phyloP scores from a whole-genome alignment of 306 rosid genomes.

The Prunus armeniaca region DNA sequence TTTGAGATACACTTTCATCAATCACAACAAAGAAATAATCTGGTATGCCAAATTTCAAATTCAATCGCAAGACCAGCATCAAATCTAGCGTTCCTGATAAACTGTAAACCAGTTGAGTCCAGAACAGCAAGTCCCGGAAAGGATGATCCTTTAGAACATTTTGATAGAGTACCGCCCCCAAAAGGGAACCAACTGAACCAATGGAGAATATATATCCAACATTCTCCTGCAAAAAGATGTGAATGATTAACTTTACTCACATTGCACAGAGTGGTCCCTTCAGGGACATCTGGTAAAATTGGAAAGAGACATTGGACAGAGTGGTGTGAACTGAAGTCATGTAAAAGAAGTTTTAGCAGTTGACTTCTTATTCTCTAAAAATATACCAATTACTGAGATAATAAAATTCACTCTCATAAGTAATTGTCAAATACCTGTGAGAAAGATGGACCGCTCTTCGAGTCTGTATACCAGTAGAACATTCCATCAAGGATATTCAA shows the following conservation, averaged over 20 bases:
- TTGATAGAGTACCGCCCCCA: conserved; percentile 89
- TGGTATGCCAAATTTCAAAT: conserved; percentile 64
- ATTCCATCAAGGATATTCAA: conserved; percentile 79
- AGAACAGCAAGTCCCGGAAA: conserved; percentile 82
- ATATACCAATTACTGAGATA: background rate
- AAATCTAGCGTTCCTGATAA: conserved; percentile 86
- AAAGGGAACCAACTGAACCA: conserved; percentile 77
- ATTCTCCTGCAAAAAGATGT: conserved; percentile 60
- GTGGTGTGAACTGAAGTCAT: background rate
- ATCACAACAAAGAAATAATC: conserved; percentile 81
- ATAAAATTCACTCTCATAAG: background rate
- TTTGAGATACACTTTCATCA: conserved; percentile 76
- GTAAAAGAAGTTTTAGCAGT: background rate
- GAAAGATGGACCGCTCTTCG: conserved; percentile 75
- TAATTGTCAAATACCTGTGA: conserved; percentile 59
- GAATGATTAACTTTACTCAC: conserved; percentile 20
- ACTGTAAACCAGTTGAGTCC: conserved; percentile 80
- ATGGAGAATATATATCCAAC: conserved; percentile 81
- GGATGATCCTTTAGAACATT: conserved; percentile 80
- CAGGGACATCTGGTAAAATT: too few species aligned
- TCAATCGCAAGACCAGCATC: conserved; percentile 60
- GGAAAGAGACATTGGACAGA: too few species aligned
- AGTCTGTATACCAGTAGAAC: conserved; percentile 95
- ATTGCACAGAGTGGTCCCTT: background rate
- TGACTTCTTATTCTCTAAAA: background rate